Conservation (phyloP, 371 early-diverging fungal species). For the Lichtheimia corymbifera region DNA sequence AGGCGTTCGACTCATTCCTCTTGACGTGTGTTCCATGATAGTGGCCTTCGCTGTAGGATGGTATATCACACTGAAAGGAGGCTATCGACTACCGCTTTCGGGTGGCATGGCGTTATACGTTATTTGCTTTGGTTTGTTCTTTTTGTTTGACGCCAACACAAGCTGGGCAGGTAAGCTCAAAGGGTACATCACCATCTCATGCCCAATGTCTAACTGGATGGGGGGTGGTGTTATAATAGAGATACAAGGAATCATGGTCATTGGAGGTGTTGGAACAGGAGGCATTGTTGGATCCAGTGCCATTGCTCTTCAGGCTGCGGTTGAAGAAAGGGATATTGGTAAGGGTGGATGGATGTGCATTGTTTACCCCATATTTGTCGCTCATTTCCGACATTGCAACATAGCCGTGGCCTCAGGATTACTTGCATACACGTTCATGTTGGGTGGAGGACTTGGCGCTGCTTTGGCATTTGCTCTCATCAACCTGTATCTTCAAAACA, state of each 20-base stretch:
- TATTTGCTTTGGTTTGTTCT: slow-evolving; percentile 29
- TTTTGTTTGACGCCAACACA: slow-evolving; percentile 26
- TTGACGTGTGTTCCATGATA: slow-evolving; percentile 41
- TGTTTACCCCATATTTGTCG: too few relatives aligned
- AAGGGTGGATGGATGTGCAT: not conserved
- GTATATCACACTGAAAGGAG: slow-evolving; percentile 42
- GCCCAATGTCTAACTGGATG: too few relatives aligned
- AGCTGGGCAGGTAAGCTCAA: slow-evolving; percentile 22
- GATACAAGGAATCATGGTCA: slow-evolving; percentile 32
- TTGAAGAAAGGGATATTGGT: slow-evolving; percentile 8
- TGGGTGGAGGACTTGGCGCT: slow-evolving; percentile 47
- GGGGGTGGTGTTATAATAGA: slow-evolving; percentile 4
- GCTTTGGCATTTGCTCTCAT: slow-evolving; percentile 36
- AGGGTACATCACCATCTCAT: not conserved
- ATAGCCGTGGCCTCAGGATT: slow-evolving; percentile 46
- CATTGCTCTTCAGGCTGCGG: slow-evolving; percentile 43
- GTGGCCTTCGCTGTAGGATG: slow-evolving; percentile 39
- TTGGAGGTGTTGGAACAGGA: slow-evolving; percentile 35
- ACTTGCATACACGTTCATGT: slow-evolving; percentile 36
- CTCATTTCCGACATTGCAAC: not conserved
- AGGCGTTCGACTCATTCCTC: slow-evolving; percentile 45
- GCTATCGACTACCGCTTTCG: slow-evolving; percentile 44
- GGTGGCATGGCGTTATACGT: slow-evolving; percentile 38
- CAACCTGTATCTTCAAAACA: slow-evolving; percentile 26
- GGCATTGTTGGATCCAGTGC: slow-evolving; percentile 34